Evolutionary conservation across 2,329 filamentous ascomycete genomes (phyloP).

Genomic region (Fusarium odoratissimum): DNA sequence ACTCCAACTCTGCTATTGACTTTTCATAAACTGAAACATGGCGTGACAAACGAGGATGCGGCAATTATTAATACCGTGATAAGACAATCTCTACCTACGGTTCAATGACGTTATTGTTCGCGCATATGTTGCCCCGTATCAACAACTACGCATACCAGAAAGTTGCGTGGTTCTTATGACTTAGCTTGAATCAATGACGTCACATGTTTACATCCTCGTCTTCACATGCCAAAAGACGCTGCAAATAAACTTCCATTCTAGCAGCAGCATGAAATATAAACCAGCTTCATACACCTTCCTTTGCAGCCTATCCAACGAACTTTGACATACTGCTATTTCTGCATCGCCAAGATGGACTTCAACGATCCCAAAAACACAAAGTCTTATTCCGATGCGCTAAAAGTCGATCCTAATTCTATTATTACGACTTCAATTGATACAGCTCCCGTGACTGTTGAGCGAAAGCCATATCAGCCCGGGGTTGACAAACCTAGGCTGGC

Average conservation of each 20-base stretch:
- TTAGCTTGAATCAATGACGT: neutral
- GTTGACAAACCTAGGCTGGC: fast-evolving
- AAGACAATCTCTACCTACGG: fast-evolving
- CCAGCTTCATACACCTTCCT: fast-evolving
- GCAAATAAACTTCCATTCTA: fast-evolving
- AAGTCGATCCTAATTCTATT: fast-evolving
- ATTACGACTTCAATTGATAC: neutral
- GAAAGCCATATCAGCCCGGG: fast-evolving
- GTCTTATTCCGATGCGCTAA: fast-evolving
- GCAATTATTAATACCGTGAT: neutral
- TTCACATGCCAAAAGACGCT: fast-evolving
- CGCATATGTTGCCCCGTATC: fast-evolving
- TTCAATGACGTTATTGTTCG: neutral
- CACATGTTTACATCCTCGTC: neutral
- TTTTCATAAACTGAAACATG: neutral
- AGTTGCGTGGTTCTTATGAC: fast-evolving
- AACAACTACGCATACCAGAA: neutral
- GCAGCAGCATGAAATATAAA: fast-evolving
- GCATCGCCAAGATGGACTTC: neutral
- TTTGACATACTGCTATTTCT: no score
- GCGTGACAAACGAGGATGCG: fast-evolving
- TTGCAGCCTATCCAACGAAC: fast-evolving
- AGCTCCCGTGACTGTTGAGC: neutral
- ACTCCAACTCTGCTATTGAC: neutral
- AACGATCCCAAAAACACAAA: fast-evolving